Base-by-base conservation (phyloP, 1,284 basidiomycete genomes). In the Boletus smithii region DNA sequence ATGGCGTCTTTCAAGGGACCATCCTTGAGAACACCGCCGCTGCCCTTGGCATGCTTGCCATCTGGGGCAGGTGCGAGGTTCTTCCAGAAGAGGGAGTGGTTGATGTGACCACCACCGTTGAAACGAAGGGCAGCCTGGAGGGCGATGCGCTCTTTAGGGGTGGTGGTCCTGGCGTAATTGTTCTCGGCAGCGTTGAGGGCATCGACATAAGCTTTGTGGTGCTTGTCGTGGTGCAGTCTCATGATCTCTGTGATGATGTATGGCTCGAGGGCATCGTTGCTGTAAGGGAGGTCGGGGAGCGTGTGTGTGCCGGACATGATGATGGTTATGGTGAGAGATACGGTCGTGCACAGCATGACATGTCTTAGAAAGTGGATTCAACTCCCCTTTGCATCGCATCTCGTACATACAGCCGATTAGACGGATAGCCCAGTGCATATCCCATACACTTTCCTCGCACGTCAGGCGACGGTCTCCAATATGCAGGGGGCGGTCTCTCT, bases 41-140 rank as follows among this genome's bases (percentile, higher is more conserved):
- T 60, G 26, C 80, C 79, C 50, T 73, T 75, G 53, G 67, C 73
- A 50, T 73, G 69, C 5, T 71, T 73, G 34, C 74, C 66, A 22
- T 63, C 51, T 2, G 48, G 54, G 8, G 76, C 65, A 6, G 85
- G 83, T 4, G 86, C 79, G 51, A 93, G 81, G 75, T 93, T 95
- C 78, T 87, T 90, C 92, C 92, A 95, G 77, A 95, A 95, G 56
- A 95, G 82, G 26, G 90, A 85, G 76, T 95, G 91, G 73, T 92
- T 93, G 73, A 91, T 89, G 68, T 91, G 88, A 7, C 80, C 80
- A 60, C 82, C 81, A 42, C 81, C 81, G 65, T 84, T 83, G 73
- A 83, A 83, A 67, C 83, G 88, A 65, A 89, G 73, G 43, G 83
- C 85, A 38, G 78, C 72, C 69, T 88, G 81, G 41, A 85, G 81